Evolutionary conservation across 176 grass and related monocot genomes (phyloP).

Genomic region (Oryza officinalis): DNA sequence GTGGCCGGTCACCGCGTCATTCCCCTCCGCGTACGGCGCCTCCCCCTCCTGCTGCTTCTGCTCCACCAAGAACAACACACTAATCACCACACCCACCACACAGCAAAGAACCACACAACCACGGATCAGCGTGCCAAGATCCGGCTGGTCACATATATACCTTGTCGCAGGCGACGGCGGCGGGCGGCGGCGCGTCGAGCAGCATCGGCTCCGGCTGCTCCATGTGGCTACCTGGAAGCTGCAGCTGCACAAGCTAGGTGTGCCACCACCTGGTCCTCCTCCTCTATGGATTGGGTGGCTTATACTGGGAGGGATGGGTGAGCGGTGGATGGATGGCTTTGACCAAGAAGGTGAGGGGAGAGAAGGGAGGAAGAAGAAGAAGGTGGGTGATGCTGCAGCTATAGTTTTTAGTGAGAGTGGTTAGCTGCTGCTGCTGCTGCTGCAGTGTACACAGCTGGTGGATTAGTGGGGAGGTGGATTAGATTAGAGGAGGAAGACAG

Average conservation of each 20-base stretch:
- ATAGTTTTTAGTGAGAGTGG: slow-evolving; percentile 1
- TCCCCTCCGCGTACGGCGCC: slow-evolving; percentile 50
- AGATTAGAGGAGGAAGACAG: background rate
- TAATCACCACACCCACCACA: background rate
- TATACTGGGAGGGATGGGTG: slow-evolving; percentile 7
- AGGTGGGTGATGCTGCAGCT: background rate
- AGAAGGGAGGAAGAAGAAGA: background rate
- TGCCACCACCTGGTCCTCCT: slow-evolving; percentile 12
- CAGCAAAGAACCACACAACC: slow-evolving; percentile 13
- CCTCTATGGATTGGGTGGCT: background rate
- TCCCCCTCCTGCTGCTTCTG: slow-evolving; percentile 42
- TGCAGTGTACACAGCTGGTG: slow-evolving; percentile 27
- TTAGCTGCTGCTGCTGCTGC: slow-evolving; percentile 1
- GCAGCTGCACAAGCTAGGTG: slow-evolving; percentile 4
- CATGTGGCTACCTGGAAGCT: slow-evolving; percentile 9
- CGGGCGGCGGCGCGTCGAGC: slow-evolving; percentile 19
- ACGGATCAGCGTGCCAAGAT: background rate
- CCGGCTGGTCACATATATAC: background rate
- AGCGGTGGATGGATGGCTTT: slow-evolving; percentile 11
- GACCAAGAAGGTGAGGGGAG: background rate
- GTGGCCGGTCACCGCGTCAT: slow-evolving; percentile 69
- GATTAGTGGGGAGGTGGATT: slow-evolving; percentile 16
- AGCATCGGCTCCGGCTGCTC: slow-evolving; percentile 35
- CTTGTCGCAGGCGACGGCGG: slow-evolving; percentile 25
- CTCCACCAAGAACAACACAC: background rate